A percentile compares a stretch with the other conserved stretches of the same genome.
Conservation (phyloP, 23 red algal genomes). For the Gracilaria domingensis region DNA sequence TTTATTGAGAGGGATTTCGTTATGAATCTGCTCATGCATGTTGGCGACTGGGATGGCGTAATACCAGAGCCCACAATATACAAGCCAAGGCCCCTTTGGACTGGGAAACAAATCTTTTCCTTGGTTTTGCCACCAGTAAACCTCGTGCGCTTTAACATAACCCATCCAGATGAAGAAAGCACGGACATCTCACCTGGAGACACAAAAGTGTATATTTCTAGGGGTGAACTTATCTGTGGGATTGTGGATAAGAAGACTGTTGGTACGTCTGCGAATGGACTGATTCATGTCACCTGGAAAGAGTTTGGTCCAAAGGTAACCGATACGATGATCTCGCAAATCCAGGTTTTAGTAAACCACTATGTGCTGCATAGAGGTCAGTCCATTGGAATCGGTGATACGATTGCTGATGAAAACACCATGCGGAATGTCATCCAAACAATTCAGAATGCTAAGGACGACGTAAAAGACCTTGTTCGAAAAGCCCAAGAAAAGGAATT, state of each 20-base stretch:
- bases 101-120: slow-evolving; percentile 99
- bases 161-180: slow-evolving; percentile 87
- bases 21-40: slow-evolving; percentile 97
- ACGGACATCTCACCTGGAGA: slow-evolving; percentile 92
- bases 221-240: slow-evolving; percentile 91
- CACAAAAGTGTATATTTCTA: slow-evolving; percentile 91
- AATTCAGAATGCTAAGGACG: slow-evolving; percentile 87
- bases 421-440: slow-evolving; percentile 88
- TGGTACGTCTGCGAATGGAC: slow-evolving; percentile 81
- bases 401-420: slow-evolving; percentile 93
- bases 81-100: slow-evolving; percentile 96
- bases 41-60: slow-evolving; percentile 88
- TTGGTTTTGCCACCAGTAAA: slow-evolving; percentile 94
- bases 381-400: slow-evolving; percentile 98
- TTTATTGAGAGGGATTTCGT: slow-evolving; percentile 91
- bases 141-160: slow-evolving; percentile 84
- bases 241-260: slow-evolving; percentile 99
- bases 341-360: slow-evolving; percentile 96
- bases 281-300: slow-evolving; percentile 99
- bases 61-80: slow-evolving; percentile 92
- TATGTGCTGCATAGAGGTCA: slow-evolving; percentile 91
- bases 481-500: slow-evolving; percentile 89
- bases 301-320: slow-evolving; percentile 86
- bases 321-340: slow-evolving; percentile 87
- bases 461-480: slow-evolving; percentile 87